Percentiles rank a stretch among this genome's conserved stretches.
phyloP scores from a whole-genome alignment of 1,139 yeast genomes.

The Ashbya aceris region DNA sequence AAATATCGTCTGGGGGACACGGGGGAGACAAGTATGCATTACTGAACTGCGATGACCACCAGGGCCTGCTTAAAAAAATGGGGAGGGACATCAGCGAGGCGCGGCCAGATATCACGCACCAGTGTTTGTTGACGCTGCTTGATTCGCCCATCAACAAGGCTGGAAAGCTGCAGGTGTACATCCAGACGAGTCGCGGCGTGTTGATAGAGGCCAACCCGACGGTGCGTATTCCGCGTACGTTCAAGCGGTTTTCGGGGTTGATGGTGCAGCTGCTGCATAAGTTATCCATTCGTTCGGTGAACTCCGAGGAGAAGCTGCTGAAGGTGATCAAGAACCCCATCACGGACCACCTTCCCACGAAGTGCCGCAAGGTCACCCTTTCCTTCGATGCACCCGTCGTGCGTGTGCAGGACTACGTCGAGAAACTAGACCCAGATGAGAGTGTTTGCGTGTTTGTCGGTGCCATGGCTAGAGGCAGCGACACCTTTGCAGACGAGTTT shows the following conservation, averaged over 20 bases:
- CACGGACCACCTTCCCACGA: conserved; percentile 91
- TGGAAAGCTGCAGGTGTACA: conserved; percentile 90
- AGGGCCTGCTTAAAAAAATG: conserved; percentile 88
- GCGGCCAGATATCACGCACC: conserved; percentile 95
- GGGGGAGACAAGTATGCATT: conserved; percentile 91
- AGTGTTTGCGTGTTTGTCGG: conserved; percentile 97
- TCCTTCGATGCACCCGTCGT: conserved; percentile 89
- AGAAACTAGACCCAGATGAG: conserved; percentile 73
- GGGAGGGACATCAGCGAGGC: conserved; percentile 97
- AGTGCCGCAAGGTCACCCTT: conserved; percentile 86
- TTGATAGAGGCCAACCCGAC: conserved; percentile 91
- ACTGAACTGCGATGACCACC: conserved; percentile 96
- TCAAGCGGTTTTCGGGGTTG: conserved; percentile 91
- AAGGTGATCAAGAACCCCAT: conserved; percentile 95
- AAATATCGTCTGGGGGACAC: conserved; percentile 62
- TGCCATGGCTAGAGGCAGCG: conserved; percentile 98
- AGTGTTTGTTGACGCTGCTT: conserved; percentile 81
- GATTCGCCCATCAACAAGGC: conserved; percentile 98
- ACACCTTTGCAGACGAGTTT: conserved; percentile 91
- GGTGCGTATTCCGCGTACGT: conserved; percentile 95
- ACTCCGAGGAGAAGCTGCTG: conserved; percentile 85
- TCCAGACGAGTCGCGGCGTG: conserved; percentile 91
- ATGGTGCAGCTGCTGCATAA: conserved; percentile 95
- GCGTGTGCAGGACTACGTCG: conserved; percentile 82
- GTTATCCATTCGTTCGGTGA: conserved; percentile 85